Evolutionary conservation across 345 rosid genomes (phyloP), one percentile per base, ranked within the genome.

Genomic region (Ailanthus altissimus): DNA sequence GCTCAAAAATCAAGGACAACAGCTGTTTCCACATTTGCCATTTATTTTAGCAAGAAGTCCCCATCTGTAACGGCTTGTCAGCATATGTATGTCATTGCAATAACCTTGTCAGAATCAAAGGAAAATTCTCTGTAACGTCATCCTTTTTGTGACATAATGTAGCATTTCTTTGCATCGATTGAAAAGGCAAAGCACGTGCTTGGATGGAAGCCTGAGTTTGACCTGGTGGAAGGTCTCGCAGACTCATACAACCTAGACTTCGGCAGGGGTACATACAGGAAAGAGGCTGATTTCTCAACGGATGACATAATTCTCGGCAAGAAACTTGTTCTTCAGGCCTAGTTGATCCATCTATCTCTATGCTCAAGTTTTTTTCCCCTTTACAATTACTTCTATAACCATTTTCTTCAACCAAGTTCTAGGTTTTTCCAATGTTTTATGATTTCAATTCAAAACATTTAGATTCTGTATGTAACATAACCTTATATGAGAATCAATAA

Each of bases 141-240:
- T 72, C 47, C 0, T 58, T 54, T 59, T 45, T 45, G 57, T 46
- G 16, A 73, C 7, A 0, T 32, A 20, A 57, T 91, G 91, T 91
- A 96, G 99, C 98, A 96, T 87, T 96, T 86, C 94, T 93, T 96
- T 73, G 97, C 98, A 23, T 92, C 99, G 1, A 74, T 96, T 7
- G 98, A 92, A 74, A 95, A 93, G 79, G 99, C 97, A 61, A 92
- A 91, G 87, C 90, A 85, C n/a, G 94, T 93, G 11, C 85, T 93
- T 0, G 97, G 99, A 47, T 85, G 85, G 92, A 87, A 83, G 75
- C 98, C 97, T 0, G 94, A 92, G 54, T 93, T 90, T 46, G 88
- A 82, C 84, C 90, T 91, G 59, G 98, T 93, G 56, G 90, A 91
- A 75, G 99, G 98, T n/a, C 99, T 96, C 59, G 74, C 97, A 46